A percentile compares a stretch with the other conserved stretches of the same genome.
Conservation (phyloP, 768 basidiomycete species). For the Lactarius akahatsu region DNA sequence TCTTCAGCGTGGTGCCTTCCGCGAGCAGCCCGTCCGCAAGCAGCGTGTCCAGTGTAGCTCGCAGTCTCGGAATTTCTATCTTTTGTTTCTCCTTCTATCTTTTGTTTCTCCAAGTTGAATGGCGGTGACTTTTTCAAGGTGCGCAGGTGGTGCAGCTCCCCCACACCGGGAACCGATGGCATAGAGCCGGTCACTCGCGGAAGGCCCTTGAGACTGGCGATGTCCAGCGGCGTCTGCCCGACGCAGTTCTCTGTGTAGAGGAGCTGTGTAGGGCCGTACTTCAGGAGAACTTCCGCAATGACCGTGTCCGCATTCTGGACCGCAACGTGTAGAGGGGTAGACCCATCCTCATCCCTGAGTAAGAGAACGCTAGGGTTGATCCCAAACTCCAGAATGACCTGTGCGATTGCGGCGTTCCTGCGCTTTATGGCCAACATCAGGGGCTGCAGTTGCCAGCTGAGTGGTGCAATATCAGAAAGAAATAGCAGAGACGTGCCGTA, state of each 20-base stretch:
- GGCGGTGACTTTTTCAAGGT: background rate
- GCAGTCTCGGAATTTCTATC: constrained; percentile 22
- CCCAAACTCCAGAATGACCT: constrained; percentile 41
- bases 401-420: constrained; percentile 35
- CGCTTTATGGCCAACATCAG: constrained; percentile 52
- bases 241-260: constrained; percentile 49
- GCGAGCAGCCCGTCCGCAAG: constrained; percentile 20
- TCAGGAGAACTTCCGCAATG: constrained; percentile 43
- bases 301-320: constrained; percentile 37
- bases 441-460: constrained; percentile 40
- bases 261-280: constrained; percentile 40
- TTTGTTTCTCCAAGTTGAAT: constrained; percentile 22
- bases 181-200: background rate
- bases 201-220: constrained; percentile 29
- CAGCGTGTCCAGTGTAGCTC: constrained; percentile 18
- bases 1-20: constrained; percentile 13
- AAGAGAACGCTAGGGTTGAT: constrained; percentile 38
- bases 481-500: constrained; percentile 41
- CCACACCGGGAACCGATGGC: background rate
- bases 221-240: constrained; percentile 36
- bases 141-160: background rate
- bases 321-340: constrained; percentile 53
- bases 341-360: constrained; percentile 48
- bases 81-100: constrained; percentile 20
- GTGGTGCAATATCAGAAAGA: background rate